Base-by-base conservation (phyloP, 108 stramenopile species). In the Skeletonema costatum region DNA sequence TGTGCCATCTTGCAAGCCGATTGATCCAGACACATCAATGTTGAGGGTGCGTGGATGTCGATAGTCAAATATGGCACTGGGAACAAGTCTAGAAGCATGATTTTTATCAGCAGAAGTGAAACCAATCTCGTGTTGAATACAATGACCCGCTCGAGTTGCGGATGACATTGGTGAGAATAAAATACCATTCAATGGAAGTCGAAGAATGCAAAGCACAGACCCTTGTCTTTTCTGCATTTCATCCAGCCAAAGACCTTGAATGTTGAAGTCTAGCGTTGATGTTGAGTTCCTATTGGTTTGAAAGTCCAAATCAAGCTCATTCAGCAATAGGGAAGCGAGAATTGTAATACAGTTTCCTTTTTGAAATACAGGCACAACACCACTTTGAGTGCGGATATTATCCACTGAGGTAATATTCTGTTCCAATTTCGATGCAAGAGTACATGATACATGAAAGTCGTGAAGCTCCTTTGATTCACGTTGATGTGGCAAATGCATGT, bases 381-480 rank as follows among this genome's bases (percentile, higher is more conserved):
- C 76, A 59, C 76, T 73, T 1, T 66, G 48, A 66, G 82, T 83
- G 48, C 73, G 67, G 35, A 83, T 74, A 39, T 36, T 76, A 38
- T 73, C 42, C 21, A 60, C 56, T 9, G 25, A 25, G 25, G 71
- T 66, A 3, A 65, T 46, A 8, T 21, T n/a, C 0, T 29, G 11
- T 29, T 39, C 69, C 16, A 31, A 14, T 16, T 53, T 31, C 8
- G 67, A 41, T 29, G 73, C 36, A 17, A 70, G n/a, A 17, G 62
- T 60, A 36, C 76, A 83, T 32, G 82, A 83, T 71, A 83, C 4
- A 63, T 83, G 76, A 62, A 83, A 83, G 38, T 83, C 73, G 32
- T 83, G 72, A 56, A 77, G 30, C 6, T 56, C 60, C 13, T 31
- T 10, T 17, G 31, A 29, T 16, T 12, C 46, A 41, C 16, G 3